Conservation (phyloP, 257 asterid species). For the Avicennia marina region DNA sequence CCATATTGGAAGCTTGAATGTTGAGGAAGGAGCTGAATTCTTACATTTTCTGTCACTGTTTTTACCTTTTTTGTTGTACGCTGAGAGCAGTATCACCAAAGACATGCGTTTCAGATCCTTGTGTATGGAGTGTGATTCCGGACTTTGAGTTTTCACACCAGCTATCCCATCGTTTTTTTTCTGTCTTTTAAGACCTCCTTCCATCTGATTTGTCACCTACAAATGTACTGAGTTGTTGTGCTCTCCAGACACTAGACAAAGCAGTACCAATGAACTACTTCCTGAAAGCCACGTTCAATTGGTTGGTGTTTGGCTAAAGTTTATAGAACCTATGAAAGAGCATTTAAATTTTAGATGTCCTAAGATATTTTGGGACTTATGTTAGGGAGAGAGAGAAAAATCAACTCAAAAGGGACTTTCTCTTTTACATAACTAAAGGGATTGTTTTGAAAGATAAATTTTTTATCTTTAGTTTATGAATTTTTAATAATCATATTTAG, state of each 20-base stretch:
- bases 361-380: too few species aligned
- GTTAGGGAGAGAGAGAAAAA: too few species aligned
- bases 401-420: too few species aligned
- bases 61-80: slow-evolving; percentile 6
- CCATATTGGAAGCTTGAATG: background rate
- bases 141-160: slow-evolving; percentile 13
- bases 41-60: background rate
- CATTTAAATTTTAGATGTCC: too few species aligned
- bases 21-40: slow-evolving; percentile 11
- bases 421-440: too few species aligned
- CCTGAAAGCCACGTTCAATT: background rate
- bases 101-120: slow-evolving; percentile 8
- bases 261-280: background rate
- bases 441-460: too few species aligned
- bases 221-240: background rate
- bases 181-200: background rate
- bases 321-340: too few species aligned
- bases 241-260: background rate
- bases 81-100: slow-evolving; percentile 1
- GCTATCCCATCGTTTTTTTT: slow-evolving; percentile 4
- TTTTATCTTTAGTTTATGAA: too few species aligned
- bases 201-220: background rate
- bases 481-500: too few species aligned
- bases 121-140: slow-evolving; percentile 12
- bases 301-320: background rate